Base-by-base conservation (phyloP, 768 basidiomycete genomes). In the Inosperma sp. region DNA sequence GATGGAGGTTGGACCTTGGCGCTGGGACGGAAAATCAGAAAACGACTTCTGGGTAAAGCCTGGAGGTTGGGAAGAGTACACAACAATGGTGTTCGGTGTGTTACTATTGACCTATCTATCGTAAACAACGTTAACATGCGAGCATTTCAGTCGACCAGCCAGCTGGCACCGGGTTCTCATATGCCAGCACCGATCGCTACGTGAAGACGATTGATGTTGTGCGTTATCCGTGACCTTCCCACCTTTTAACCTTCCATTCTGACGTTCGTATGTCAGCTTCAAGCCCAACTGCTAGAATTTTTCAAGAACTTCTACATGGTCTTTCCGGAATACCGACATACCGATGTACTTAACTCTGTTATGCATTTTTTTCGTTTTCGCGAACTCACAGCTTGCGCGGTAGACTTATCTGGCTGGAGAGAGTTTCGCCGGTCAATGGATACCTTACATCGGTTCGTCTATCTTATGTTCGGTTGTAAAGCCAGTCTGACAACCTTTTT, bases 1-100 rank as follows among this genome's bases (percentile, higher is more conserved):
- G 86, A 94, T 98, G 92, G 95, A 98, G 60, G 76, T 94, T n/a
- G 95, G 95, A 0, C 94, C 95, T 4, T 95, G 92, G 82, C 80
- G 80, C 56, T 69, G 85, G 68, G 86, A 91, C 60, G 78, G 82
- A 2, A 62, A 65, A 51, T 61, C 61, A 12, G 46, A 81, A 13
- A 83, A 88, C 49, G 79, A 84, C 3, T 78, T 94, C 54, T 80
- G 79, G 59, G 77, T 82, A 16, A 72, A 81, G 7, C 84, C 92
- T 55, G 93, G 93, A 22, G 93, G 93, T 7, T 98, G 95, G 95
- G 93, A 98, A 63, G 95, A 98, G 65, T 97, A 95, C 64, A 85
- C 89, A 19, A 93, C 88, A 27, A 83, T 98, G 72, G 83, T 98
- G 50, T 97, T 88, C 60, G 70, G 95, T 97, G 59, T 63, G 88